Conservation (phyloP, 768 basidiomycete genomes). For the Rhizopogon salebrosus region DNA sequence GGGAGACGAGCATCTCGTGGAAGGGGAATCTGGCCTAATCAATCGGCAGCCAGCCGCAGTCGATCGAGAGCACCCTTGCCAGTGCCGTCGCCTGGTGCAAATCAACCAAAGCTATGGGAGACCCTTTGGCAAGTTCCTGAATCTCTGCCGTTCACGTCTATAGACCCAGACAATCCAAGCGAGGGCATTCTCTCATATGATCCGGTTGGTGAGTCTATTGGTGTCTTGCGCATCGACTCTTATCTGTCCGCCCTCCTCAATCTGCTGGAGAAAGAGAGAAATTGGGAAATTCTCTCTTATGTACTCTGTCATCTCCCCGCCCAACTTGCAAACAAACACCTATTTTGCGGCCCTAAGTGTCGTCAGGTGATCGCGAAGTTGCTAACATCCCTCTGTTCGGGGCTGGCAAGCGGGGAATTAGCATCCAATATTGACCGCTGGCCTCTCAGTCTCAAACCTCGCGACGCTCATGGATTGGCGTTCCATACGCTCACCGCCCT, state of each 20-base stretch:
- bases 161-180: slow-evolving; percentile 56
- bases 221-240: slow-evolving; percentile 66
- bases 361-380: slow-evolving; percentile 57
- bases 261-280: slow-evolving; percentile 69
- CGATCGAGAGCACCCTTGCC: slow-evolving; percentile 48
- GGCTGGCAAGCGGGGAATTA: slow-evolving; percentile 54
- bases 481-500: slow-evolving; percentile 86
- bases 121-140: slow-evolving; percentile 72
- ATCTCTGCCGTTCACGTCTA: slow-evolving; percentile 46
- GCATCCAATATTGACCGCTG: slow-evolving; percentile 52
- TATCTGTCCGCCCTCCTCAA: slow-evolving; percentile 62
- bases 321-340: slow-evolving; percentile 91
- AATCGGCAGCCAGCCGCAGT: slow-evolving; percentile 52
- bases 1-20: slow-evolving; percentile 50
- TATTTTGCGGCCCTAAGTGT: slow-evolving; percentile 88
- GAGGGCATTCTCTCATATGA: slow-evolving; percentile 67
- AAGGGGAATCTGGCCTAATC: slow-evolving; percentile 37
- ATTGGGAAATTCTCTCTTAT: slow-evolving; percentile 94
- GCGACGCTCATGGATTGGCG: slow-evolving; percentile 84
- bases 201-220: slow-evolving; percentile 35
- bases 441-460: slow-evolving; percentile 56
- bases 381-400: slow-evolving; percentile 61
- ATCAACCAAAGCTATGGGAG: slow-evolving; percentile 25
- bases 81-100: slow-evolving; percentile 20
- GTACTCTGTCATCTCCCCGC: slow-evolving; percentile 85